Base-by-base conservation (phyloP, 2,329 filamentous ascomycete genomes). In the Aspergillus sp. region DNA sequence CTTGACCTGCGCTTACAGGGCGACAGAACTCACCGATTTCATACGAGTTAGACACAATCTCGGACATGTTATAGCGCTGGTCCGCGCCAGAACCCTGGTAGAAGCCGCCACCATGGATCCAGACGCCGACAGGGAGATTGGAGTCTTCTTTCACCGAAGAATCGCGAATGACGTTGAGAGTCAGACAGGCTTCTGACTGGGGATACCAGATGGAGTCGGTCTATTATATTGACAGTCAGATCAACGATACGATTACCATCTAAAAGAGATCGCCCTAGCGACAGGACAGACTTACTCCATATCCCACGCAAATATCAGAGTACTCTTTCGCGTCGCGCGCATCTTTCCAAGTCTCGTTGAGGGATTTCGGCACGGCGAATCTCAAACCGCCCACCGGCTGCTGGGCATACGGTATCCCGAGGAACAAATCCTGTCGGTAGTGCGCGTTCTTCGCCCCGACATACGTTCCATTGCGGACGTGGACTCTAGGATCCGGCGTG, bases 41-140 rank as follows among this genome's bases (percentile, higher is more conserved):
- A 46, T 82, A 80, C 6, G 82, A 80, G 26, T 82, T 80, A 49
- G 80, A 73, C 6, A 90, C 84, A 51, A 88, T 81, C 59, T 82
- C 84, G 14, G 82, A 84, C 59, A 87, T 76, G 66, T 90, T 89
- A 69, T 90, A 90, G 56, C 86, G 81, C 5, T 81, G 76, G 60
- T 87, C 84, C 12, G 61, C 74, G 65, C 64, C 79, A 69, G 69
- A 80, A 1, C 86, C 85, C 32, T 78, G 74, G 54, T 76, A 80
- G 5, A 85, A 78, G 2, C 82, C 84, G 32, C 84, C 85, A 12
- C 84, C 79, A 63, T 87, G 84, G 26, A 89, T 84, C 86, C 86
- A 90, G 1, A 86, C 78, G 11, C 78, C 79, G 6, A 87, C 82
- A 0, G 85, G 86, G 2, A 89, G 76, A 11, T 73, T 77, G 2